Conservation (phyloP, 139 green algal species). For the Dunaliella primolecta region DNA sequence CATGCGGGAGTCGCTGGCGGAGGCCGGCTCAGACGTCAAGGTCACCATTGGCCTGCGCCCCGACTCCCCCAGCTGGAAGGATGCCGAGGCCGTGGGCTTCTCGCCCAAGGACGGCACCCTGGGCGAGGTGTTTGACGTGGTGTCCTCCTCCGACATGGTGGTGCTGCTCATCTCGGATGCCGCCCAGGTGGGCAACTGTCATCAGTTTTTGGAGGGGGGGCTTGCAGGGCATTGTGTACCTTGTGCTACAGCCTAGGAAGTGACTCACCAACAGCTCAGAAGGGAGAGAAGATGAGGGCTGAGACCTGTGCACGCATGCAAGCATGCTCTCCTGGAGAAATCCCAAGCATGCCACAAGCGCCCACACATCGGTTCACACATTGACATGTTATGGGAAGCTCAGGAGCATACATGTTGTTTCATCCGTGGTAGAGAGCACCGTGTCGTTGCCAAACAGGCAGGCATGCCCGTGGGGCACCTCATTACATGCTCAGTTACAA, state of each 20-base stretch:
- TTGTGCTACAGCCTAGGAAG: too few species aligned
- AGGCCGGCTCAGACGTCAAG: slow-evolving; percentile 85
- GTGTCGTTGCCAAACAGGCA: too few species aligned
- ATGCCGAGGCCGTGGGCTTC: slow-evolving; percentile 90
- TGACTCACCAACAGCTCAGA: too few species aligned
- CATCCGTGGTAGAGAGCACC: too few species aligned
- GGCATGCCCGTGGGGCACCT: too few species aligned
- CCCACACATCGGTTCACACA: too few species aligned
- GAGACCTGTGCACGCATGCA: not conserved
- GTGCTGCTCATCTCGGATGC: slow-evolving; percentile 98
- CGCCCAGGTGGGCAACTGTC: slow-evolving; percentile 82
- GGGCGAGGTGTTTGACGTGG: slow-evolving; percentile 92
- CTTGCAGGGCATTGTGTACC: not conserved
- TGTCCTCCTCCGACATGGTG: slow-evolving; percentile 86
- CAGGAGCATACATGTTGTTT: too few species aligned
- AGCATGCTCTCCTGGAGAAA: too few species aligned
- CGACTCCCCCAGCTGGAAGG: slow-evolving; percentile 72
- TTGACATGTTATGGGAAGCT: too few species aligned
- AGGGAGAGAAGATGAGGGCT: not conserved
- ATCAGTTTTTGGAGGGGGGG: not conserved
- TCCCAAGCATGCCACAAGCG: too few species aligned
- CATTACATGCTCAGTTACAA: too few species aligned
- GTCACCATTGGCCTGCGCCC: slow-evolving; percentile 89
- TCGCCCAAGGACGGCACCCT: slow-evolving; percentile 87
- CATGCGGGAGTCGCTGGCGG: slow-evolving; percentile 84